Base-by-base conservation (phyloP, 2,329 filamentous ascomycete species). In the Metarhizium guizhouense region DNA sequence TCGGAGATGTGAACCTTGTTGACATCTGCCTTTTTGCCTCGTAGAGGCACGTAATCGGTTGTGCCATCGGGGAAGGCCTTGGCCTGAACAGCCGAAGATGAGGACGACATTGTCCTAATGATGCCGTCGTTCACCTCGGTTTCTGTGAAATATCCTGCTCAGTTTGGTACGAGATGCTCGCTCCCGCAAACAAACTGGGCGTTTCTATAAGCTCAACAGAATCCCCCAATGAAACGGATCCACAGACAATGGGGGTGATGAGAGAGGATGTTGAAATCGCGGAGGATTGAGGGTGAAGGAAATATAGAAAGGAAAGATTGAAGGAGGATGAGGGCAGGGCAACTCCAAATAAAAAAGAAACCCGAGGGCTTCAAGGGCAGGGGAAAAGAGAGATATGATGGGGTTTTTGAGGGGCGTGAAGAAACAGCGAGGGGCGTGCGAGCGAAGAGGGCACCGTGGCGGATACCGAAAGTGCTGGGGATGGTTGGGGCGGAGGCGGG, bases 1-100 rank as follows among this genome's bases (percentile, higher is more conserved):
- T 95, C 90, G 61, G 89, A 84, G 73, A 95, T 94, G 73, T 95
- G 90, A 67, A 86, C 81, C 76, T 95, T 95, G 77, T 86, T 76
- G 57, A 70, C 47, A 58, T 84, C 81, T 61, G 74, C 72, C 67
- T 74, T 76, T 34, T 59, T 58, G 54, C 63, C 65, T 51, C 77
- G 76, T 50, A 77, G 70, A 57, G 78, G 78, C 63, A 78, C 73
- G 68, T 80, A 80, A 63, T 82, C 79, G 59, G 73, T 76, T 52
- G 79, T 82, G 69, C 79, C 79, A 64, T 82, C 79, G 32, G 73
- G 69, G 60, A 76, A 73, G 65, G 72, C 68, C 58, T 72, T 68
- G 58, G 73, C 72, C 68, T 73, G 58, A 57, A 65, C 66, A 30
- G 51, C 34, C 52, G 54, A 45, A 29, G 54, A 30, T 51, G 56